These are phyloP conservation scores for Penicillium sp. DNA, from an alignment of 2,329 filamentous ascomycete genomes.

Conservation along the genomic window DNA sequence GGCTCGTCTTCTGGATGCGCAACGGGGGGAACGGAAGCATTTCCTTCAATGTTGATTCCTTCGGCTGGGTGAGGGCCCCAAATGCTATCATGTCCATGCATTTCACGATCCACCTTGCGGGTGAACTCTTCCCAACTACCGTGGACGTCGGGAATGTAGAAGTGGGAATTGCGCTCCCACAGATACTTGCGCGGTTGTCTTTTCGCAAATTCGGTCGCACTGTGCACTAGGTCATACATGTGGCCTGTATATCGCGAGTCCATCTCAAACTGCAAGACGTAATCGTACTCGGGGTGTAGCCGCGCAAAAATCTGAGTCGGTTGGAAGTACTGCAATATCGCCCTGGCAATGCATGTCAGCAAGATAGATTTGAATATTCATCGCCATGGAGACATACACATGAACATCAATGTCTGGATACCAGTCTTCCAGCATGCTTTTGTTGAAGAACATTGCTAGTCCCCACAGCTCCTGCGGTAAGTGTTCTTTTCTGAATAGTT, in stretches of 20 bases:
- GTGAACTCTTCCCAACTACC: constrained; percentile 13
- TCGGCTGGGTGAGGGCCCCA: constrained; percentile 8
- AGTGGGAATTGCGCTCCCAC: constrained; percentile 20
- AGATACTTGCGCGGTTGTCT: constrained; percentile 15
- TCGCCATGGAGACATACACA: not conserved
- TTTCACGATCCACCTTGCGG: constrained; percentile 5
- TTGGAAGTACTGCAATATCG: constrained; percentile 16
- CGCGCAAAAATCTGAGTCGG: constrained; percentile 15
- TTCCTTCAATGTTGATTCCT: constrained; percentile 3
- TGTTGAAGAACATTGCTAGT: constrained; percentile 13
- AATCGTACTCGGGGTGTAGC: constrained; percentile 15
- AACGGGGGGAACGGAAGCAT: not conserved
- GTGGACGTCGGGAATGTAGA: constrained; percentile 15
- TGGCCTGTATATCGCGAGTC: constrained; percentile 17
- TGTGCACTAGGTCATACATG: constrained; percentile 10
- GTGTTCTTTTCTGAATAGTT: constrained; percentile 5
- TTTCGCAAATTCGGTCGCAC: constrained; percentile 14
- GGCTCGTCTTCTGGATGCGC: not conserved
- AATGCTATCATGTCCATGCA: not conserved
- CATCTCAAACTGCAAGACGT: constrained; percentile 20
- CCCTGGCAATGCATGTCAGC: not conserved
- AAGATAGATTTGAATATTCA: not conserved
- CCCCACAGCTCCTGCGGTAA: constrained; percentile 11
- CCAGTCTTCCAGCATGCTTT: constrained; percentile 10
- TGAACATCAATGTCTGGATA: constrained; percentile 16